phyloP scores from a whole-genome alignment of 1,139 yeast species.

The Geotrichum citri-aurantii region DNA sequence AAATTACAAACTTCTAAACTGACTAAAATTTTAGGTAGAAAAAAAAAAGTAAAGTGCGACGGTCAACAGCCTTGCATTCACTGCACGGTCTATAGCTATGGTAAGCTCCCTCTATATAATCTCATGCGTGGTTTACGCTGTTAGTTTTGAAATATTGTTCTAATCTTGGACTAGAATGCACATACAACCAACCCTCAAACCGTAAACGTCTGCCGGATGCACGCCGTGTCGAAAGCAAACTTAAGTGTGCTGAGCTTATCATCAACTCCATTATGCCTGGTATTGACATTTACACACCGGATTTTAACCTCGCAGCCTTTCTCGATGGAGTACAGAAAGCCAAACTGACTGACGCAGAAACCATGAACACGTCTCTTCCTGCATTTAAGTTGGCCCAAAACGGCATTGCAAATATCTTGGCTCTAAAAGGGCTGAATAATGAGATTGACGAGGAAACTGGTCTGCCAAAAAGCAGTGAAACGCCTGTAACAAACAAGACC shows the following conservation, averaged over 20 bases:
- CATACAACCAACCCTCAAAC: slow-evolving; percentile 69
- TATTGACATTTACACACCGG: slow-evolving; percentile 43
- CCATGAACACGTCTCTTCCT: neutral
- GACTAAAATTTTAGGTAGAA: slow-evolving; percentile 27
- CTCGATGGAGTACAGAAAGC: neutral
- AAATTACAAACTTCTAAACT: neutral
- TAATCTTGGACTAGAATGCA: slow-evolving; percentile 42
- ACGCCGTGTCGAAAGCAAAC: slow-evolving; percentile 33
- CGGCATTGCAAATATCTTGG: neutral
- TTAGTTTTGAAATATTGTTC: neutral
- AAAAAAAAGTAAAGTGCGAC: slow-evolving; percentile 80
- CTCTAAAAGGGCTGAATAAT: neutral
- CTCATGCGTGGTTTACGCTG: neutral
- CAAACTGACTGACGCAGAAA: neutral
- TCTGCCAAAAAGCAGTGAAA: slow-evolving; percentile 15
- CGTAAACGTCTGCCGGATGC: slow-evolving; percentile 44
- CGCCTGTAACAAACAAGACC: neutral
- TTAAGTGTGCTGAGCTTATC: slow-evolving; percentile 35
- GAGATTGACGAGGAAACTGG: slow-evolving; percentile 18
- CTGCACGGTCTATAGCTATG: slow-evolving; percentile 79
- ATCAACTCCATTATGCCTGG: slow-evolving; percentile 44
- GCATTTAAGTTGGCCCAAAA: slow-evolving; percentile 2
- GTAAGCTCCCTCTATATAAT: slow-evolving; percentile 52
- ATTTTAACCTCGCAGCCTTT: slow-evolving; percentile 1
- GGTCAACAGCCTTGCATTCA: slow-evolving; percentile 84